Percentiles rank a stretch among this genome's conserved stretches.
These are phyloP conservation scores for Platismatia glauca DNA, from an alignment of 495 filamentous ascomycete genomes.

Conservation along the genomic window DNA sequence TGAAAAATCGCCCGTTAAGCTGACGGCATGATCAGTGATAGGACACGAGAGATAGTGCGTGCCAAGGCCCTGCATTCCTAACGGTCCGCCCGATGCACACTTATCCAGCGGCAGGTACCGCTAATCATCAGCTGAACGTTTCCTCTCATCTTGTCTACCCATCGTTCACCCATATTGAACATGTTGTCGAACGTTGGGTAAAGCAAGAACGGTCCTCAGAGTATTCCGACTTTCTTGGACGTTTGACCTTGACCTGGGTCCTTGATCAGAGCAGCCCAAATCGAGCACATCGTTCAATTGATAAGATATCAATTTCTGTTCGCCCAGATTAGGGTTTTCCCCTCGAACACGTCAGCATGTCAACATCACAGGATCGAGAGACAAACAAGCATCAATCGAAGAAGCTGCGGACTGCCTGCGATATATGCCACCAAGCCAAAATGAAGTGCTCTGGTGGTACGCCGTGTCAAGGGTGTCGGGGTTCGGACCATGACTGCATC, in stretches of 20 bases:
- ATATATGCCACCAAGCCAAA: constrained; percentile 26
- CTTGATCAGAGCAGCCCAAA: neutral
- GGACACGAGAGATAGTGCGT: neutral
- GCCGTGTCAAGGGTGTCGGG: constrained; percentile 24
- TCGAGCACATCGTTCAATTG: neutral
- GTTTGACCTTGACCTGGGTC: neutral
- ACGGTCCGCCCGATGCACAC: constrained; percentile 2
- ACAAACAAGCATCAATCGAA: constrained; percentile 6
- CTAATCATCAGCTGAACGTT: neutral
- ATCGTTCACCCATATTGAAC: neutral
- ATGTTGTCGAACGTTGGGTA: neutral
- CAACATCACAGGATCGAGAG: constrained; percentile 12
- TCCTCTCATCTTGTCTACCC: neutral
- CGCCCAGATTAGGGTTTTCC: neutral
- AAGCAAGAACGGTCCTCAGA: neutral
- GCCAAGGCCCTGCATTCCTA: neutral
- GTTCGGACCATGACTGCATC: constrained; percentile 17
- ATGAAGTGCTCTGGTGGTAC: constrained; percentile 24
- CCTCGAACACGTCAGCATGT: constrained; percentile 1
- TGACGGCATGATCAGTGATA: constrained; percentile 5
- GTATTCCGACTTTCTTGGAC: neutral
- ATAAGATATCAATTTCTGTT: neutral
- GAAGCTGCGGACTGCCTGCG: constrained; percentile 27
- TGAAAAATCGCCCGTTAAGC: neutral
- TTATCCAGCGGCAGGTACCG: constrained; percentile 5